Evolutionary conservation across 352 stramenopile genomes (phyloP).

Genomic region (Globisporangium echinulatum): DNA sequence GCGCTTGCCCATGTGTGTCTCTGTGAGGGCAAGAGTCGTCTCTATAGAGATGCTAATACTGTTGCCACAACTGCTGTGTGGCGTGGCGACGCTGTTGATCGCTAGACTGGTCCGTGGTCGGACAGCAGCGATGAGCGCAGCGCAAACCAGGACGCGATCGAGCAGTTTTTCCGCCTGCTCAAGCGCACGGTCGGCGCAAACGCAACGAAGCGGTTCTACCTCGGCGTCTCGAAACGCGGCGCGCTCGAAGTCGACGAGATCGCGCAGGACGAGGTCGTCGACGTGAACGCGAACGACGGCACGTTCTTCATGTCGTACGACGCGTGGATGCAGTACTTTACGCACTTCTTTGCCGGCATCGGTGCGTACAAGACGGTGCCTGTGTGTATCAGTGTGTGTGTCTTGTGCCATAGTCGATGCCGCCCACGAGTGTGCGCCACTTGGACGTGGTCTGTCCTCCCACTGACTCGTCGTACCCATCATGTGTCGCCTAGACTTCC

Average conservation of each 20-base stretch:
- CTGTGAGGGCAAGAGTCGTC: background rate
- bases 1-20: background rate
- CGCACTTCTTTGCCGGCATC: slow-evolving; percentile 87
- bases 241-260: slow-evolving; percentile 58
- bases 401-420: background rate
- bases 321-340: slow-evolving; percentile 86
- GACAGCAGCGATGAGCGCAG: slow-evolving; percentile 72
- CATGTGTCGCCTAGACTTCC: slow-evolving; percentile 53
- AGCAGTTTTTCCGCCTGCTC: slow-evolving; percentile 68
- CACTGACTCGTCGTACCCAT: no score
- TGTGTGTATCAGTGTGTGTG: background rate
- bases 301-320: slow-evolving; percentile 92
- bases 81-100: no score
- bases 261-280: slow-evolving; percentile 63
- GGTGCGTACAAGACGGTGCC: slow-evolving; percentile 25
- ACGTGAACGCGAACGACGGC: slow-evolving; percentile 82
- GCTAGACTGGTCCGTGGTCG: slow-evolving; percentile 75
- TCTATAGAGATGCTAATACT: no score
- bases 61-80: background rate
- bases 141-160: slow-evolving; percentile 75
- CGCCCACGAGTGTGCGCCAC: no score
- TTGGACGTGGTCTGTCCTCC: background rate
- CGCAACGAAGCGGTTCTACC: slow-evolving; percentile 55
- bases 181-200: slow-evolving; percentile 61
- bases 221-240: slow-evolving; percentile 42